These are phyloP conservation scores for Rubus idaeus DNA, from an alignment of 306 rosid species.

Conservation along the genomic window DNA sequence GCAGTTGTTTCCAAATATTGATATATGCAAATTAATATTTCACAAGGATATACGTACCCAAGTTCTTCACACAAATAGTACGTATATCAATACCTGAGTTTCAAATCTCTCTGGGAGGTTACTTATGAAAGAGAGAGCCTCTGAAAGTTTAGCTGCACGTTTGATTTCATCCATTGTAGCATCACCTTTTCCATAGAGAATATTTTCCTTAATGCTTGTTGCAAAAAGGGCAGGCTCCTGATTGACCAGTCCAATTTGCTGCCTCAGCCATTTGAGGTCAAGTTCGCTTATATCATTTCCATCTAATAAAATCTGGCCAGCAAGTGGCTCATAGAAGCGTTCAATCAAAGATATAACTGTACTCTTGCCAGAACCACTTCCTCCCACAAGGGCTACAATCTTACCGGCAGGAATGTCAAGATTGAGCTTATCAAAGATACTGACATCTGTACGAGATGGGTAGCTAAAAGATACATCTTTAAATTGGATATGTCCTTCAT, in stretches of 20 bases:
- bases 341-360: slow-evolving; percentile 84
- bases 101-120: slow-evolving; percentile 91
- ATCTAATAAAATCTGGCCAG: slow-evolving; percentile 71
- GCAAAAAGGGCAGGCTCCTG: slow-evolving; percentile 99
- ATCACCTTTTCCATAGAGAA: slow-evolving; percentile 83
- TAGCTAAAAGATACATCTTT: slow-evolving; percentile 74
- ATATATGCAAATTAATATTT: no score
- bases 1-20: not conserved
- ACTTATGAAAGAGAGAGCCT: slow-evolving; percentile 78
- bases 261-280: slow-evolving; percentile 88
- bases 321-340: slow-evolving; percentile 85
- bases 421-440: slow-evolving; percentile 58
- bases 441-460: slow-evolving; percentile 79
- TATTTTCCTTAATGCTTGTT: slow-evolving; percentile 83
- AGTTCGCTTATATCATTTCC: slow-evolving; percentile 54
- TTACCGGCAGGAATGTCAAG: slow-evolving; percentile 88
- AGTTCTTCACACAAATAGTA: not conserved
- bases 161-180: slow-evolving; percentile 80
- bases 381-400: slow-evolving; percentile 90
- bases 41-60: not conserved
- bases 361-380: slow-evolving; percentile 97
- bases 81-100: slow-evolving; percentile 62
- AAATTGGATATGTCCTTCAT: slow-evolving; percentile 82
- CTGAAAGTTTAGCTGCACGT: slow-evolving; percentile 83
- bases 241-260: slow-evolving; percentile 83